Base-by-base conservation (phyloP, 495 filamentous ascomycete species). In the Lophiotrema nucula region DNA sequence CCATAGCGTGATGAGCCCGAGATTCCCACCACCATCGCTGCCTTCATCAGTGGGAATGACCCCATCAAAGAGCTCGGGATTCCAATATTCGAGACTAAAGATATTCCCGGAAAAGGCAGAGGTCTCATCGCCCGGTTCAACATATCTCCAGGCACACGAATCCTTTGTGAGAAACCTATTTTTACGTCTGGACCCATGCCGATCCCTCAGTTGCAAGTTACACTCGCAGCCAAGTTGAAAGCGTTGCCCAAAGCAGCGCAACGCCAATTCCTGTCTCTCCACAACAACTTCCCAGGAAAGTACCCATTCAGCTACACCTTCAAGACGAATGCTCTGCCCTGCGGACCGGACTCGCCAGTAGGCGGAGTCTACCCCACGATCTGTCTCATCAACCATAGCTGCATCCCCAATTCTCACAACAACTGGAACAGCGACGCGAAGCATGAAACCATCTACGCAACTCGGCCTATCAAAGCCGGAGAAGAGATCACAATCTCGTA, bases 231-330 rank as follows among this genome's bases (percentile, higher is more conserved):
- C 19, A 67, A 66, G 28, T 63, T 77, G 16, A 69, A 67, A 39
- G 58, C 56, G 4, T 58, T 74, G 19, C 33, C 74, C 2, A 73
- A 70, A 41, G 56, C 58, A 23, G 60, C 67, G 28, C 76, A 77
- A 61, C 69, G 72, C 21, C 53, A 69, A 22, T 77, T 74, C 60
- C 63, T 76, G 33, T 66, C 53, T 26, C 67, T 78, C 2, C 72
- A 73, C 55, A 79, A 79, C 60, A 74, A 70, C 56, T 72, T 64
- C 51, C 72, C 73, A 21, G 43, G 70, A 35, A 52, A 65, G 58
- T 33, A 58, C 26, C 60, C 60, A n/a, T 63, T 63, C 38, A 47
- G 28, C 39, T 39, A 41, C 23, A 63, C 47, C 23, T 35, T 58
- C 21, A 63, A 58, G 60, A 63, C 60, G 12, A 63, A 63, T 38